phyloP scores from a whole-genome alignment of 768 basidiomycete genomes.

The Tricholoma sp. region DNA sequence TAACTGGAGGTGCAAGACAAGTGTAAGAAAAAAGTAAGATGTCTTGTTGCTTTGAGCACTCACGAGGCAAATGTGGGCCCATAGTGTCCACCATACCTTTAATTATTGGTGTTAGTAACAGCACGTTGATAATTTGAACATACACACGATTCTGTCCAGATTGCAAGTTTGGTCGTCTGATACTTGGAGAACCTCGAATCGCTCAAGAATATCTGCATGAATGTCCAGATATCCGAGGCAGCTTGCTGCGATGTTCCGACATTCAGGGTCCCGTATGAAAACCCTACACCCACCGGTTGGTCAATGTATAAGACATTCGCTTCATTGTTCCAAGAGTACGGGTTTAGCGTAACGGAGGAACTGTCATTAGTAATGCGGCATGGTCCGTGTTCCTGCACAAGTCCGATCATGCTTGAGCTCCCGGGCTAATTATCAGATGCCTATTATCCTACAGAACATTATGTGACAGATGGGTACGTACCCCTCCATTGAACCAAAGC shows the following conservation, averaged over 20 bases:
- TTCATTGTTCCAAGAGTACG: constrained; percentile 54
- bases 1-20: constrained; percentile 2
- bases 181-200: constrained; percentile 50
- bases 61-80: constrained; percentile 61
- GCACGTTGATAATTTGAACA: constrained; percentile 1
- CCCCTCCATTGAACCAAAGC: constrained; percentile 65
- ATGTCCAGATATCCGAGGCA: constrained; percentile 54
- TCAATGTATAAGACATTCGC: constrained; percentile 59
- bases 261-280: constrained; percentile 47
- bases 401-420: constrained; percentile 53
- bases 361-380: constrained; percentile 60
- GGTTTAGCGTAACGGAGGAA: constrained; percentile 42
- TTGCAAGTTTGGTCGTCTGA: constrained; percentile 39
- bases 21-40: no score
- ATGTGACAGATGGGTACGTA: constrained; percentile 15
- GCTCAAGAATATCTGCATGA: constrained; percentile 58
- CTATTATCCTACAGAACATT: background rate
- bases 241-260: constrained; percentile 51
- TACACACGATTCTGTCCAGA: constrained; percentile 60
- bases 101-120: background rate
- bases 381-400: constrained; percentile 75
- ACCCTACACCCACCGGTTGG: constrained; percentile 60
- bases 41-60: constrained; percentile 13
- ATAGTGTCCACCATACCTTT: constrained; percentile 67
- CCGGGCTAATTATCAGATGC: constrained; percentile 34